phyloP scores from a whole-genome alignment of 2,329 filamentous ascomycete species.

The Arthrobotrys pseudoclavata region DNA sequence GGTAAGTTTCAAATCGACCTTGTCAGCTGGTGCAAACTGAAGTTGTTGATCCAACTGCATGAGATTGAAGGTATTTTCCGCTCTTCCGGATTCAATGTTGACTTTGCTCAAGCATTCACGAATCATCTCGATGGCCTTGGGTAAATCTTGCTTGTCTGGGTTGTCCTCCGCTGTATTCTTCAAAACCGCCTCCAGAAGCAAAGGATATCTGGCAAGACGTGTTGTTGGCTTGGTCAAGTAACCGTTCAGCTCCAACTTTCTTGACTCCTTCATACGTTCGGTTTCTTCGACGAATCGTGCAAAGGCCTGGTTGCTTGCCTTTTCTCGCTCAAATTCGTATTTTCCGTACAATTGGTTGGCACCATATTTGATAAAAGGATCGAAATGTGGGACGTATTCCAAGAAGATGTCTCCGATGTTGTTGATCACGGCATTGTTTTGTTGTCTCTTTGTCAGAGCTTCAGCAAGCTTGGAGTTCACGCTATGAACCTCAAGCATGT shows the following conservation, averaged over 20 bases:
- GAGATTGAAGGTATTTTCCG: constrained; percentile 96
- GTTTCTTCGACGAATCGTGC: constrained; percentile 95
- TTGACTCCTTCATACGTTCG: constrained; percentile 93
- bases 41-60: constrained; percentile 91
- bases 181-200: constrained; percentile 89
- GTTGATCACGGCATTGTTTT: constrained; percentile 87
- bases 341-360: constrained; percentile 96
- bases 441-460: constrained; percentile 88
- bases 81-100: constrained; percentile 94
- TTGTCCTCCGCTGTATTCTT: constrained; percentile 93
- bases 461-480: constrained; percentile 92
- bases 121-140: constrained; percentile 87
- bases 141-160: constrained; percentile 90
- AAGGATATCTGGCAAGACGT: constrained; percentile 89
- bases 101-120: constrained; percentile 87
- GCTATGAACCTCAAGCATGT: constrained; percentile 92
- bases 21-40: constrained; percentile 89
- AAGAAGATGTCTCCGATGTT: constrained; percentile 95
- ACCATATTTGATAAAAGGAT: constrained; percentile 96
- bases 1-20: constrained; percentile 92
- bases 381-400: constrained; percentile 90
- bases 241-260: constrained; percentile 96
- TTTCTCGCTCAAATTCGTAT: constrained; percentile 97
- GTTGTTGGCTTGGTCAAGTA: constrained; percentile 98
- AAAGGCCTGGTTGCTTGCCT: constrained; percentile 85